phyloP scores from a whole-genome alignment of 495 filamentous ascomycete species.

The Lophiotrema nucula region DNA sequence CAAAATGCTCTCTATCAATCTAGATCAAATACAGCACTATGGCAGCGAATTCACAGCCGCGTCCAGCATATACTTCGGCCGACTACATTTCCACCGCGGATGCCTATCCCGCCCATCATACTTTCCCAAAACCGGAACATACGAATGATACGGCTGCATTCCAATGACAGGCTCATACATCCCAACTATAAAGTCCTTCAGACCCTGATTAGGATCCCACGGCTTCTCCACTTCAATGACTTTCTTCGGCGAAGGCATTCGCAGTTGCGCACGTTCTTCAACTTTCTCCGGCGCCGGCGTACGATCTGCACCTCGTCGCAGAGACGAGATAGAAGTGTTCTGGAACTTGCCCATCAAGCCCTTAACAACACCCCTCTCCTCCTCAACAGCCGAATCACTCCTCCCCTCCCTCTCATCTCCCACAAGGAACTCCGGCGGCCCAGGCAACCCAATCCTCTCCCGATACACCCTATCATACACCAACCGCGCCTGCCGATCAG shows the following conservation, averaged over 20 bases:
- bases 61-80: conserved; percentile 13
- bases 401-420: too few relatives aligned
- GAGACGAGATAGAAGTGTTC: not conserved
- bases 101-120: conserved; percentile 15
- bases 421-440: not conserved
- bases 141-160: conserved; percentile 7
- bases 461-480: conserved; percentile 11
- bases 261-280: not conserved
- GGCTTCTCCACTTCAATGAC: not conserved
- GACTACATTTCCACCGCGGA: conserved; percentile 1
- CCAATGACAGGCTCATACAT: conserved; percentile 7
- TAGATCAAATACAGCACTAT: too few relatives aligned
- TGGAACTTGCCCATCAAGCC: not conserved
- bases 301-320: not conserved
- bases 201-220: not conserved
- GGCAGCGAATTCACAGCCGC: not conserved
- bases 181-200: not conserved
- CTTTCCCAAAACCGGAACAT: conserved; percentile 4
- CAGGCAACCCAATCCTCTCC: conserved; percentile 4
- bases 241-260: not conserved
- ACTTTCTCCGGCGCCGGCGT: not conserved
- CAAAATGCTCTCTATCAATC: too few relatives aligned
- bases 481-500: conserved; percentile 4
- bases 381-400: too few relatives aligned
- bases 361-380: not conserved